Conservation (phyloP, 192 early-diverging fungal species). For the Coemansia sp. region DNA sequence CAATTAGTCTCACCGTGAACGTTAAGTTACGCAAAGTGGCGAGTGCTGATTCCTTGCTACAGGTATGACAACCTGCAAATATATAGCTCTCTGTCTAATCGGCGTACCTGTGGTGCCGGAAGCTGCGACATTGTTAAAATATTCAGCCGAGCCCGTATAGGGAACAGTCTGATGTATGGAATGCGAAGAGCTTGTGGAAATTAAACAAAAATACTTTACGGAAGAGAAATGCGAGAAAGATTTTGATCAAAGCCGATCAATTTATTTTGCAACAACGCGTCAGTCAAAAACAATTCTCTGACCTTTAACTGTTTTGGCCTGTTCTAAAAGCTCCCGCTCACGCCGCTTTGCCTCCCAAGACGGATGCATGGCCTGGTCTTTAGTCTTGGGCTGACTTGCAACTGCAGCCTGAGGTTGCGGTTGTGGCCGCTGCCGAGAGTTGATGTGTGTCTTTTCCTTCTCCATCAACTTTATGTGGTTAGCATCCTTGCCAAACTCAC, state of each 20-base stretch:
- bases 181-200: neutral
- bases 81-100: neutral
- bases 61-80: neutral
- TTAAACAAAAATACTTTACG: constrained; percentile 3
- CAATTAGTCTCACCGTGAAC: neutral
- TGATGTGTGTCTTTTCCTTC: constrained; percentile 33
- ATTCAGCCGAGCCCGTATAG: neutral
- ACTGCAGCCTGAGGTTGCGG: constrained; percentile 19
- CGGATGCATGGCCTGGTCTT: constrained; percentile 28
- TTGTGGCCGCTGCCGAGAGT: constrained; percentile 31
- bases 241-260: neutral
- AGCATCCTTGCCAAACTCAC: constrained; percentile 57
- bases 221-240: neutral
- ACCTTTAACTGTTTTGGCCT: constrained; percentile 55
- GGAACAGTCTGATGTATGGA: neutral
- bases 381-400: neutral
- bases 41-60: neutral
- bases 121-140: neutral
- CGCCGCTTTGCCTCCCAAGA: constrained; percentile 53
- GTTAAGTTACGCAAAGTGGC: neutral
- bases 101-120: neutral
- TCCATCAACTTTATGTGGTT: constrained; percentile 57
- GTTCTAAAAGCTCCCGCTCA: constrained; percentile 41
- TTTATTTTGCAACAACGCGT: neutral
- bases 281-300: constrained; percentile 54